Percentiles rank a stretch among this genome's conserved stretches.
phyloP scores from a whole-genome alignment of 2,329 filamentous ascomycete species.

The Calonectria fujianensis region DNA sequence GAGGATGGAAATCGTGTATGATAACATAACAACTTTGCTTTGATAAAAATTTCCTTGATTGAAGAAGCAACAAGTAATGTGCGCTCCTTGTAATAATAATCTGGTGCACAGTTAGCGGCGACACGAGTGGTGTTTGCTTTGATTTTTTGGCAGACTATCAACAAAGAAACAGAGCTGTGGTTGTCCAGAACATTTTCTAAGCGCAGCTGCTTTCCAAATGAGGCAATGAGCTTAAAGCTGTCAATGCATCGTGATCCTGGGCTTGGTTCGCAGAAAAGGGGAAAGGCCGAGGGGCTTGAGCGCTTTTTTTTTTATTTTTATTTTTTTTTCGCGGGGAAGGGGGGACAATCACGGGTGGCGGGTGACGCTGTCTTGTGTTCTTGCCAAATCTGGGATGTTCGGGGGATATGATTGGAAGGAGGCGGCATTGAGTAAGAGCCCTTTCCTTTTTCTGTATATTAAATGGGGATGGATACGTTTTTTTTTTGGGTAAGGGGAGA shows the following conservation, averaged over 20 bases:
- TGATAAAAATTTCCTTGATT: conserved; percentile 36
- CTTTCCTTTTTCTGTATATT: conserved; percentile 30
- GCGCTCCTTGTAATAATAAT: background rate
- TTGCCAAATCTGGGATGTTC: conserved; percentile 34
- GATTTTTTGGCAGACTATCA: background rate
- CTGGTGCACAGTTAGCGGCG: background rate
- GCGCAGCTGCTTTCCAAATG: conserved; percentile 36
- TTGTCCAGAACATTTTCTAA: background rate
- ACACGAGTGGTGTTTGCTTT: background rate
- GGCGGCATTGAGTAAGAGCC: background rate
- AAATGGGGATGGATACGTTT: conserved; percentile 17
- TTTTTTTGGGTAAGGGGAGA: background rate
- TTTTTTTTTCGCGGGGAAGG: conserved; percentile 24
- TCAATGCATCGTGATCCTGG: conserved; percentile 34
- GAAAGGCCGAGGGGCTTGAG: conserved; percentile 56
- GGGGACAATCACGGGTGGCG: conserved; percentile 26
- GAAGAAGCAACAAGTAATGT: background rate
- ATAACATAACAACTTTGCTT: conserved; percentile 36
- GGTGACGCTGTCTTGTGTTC: conserved; percentile 1
- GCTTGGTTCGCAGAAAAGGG: conserved; percentile 40
- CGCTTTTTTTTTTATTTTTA: conserved; percentile 25
- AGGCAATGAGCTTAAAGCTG: conserved; percentile 41
- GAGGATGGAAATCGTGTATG: conserved; percentile 39
- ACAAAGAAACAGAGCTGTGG: background rate
- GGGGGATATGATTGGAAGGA: conserved; percentile 37